A percentile compares a stretch with the other conserved stretches of the same genome.
phyloP scores from a whole-genome alignment of 805 yeast genomes.

The Wickerhamiella cacticola region DNA sequence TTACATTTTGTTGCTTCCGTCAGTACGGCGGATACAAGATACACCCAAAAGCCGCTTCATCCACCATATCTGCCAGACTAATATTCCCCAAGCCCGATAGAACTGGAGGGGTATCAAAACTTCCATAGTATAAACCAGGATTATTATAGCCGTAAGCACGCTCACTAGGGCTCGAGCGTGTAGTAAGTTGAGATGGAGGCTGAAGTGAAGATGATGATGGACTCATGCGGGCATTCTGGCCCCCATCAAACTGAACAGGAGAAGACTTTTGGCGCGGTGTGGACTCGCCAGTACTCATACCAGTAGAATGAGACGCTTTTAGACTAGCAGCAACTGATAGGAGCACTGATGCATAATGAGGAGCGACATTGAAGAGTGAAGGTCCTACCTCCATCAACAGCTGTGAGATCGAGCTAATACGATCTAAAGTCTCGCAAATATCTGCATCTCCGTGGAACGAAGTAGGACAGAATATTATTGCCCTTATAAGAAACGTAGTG shows the following conservation, averaged over 20 bases:
- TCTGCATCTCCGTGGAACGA: constrained; percentile 1
- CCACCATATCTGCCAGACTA: background rate
- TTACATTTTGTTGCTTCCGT: too few species aligned
- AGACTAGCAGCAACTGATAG: background rate
- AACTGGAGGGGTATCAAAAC: too few species aligned
- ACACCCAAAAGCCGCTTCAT: background rate
- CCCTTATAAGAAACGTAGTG: constrained; percentile 80
- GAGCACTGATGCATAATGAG: constrained; percentile 28
- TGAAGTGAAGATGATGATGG: too few species aligned
- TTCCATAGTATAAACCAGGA: too few species aligned
- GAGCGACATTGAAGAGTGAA: background rate
- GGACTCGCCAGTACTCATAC: too few species aligned
- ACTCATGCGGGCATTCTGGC: too few species aligned
- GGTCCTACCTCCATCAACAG: background rate
- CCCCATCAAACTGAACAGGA: too few species aligned
- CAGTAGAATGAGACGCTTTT: too few species aligned
- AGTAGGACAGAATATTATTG: constrained; percentile 35
- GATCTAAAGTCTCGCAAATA: background rate
- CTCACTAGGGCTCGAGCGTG: too few species aligned
- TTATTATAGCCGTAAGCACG: background rate
- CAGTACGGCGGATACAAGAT: background rate
- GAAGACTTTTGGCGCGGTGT: too few species aligned
- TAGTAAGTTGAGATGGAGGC: too few species aligned
- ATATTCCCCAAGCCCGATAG: too few species aligned
- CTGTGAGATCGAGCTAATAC: background rate